Evolutionary conservation across 306 rosid genomes (phyloP).

Genomic region (Cicer pinnatifidum): DNA sequence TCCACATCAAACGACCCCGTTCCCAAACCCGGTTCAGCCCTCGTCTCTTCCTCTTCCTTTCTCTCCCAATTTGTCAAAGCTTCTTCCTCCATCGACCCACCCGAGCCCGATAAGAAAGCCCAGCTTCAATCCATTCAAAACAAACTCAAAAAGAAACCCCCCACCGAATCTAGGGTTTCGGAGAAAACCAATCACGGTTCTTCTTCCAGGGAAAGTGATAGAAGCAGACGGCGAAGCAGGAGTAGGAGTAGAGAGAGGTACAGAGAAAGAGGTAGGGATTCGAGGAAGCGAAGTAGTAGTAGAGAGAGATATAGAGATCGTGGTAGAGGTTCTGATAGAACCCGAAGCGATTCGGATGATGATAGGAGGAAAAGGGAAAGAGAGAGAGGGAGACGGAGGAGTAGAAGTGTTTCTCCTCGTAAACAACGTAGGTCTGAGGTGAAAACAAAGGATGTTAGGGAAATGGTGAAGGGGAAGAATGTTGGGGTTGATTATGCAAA

Average conservation of each 20-base stretch:
- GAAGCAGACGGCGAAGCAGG: conserved; percentile 43
- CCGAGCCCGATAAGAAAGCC: conserved; percentile 60
- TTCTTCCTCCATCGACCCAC: conserved; percentile 62
- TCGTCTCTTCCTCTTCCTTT: conserved; percentile 68
- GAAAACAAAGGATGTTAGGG: conserved; percentile 25
- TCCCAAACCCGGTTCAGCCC: conserved; percentile 55
- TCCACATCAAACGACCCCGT: conserved; percentile 52
- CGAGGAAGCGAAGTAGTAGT: conserved; percentile 61
- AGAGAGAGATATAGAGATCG: conserved; percentile 56
- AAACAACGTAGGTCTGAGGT: conserved; percentile 39
- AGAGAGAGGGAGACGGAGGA: conserved; percentile 47
- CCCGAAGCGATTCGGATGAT: conserved; percentile 37
- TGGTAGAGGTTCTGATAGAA: conserved; percentile 42
- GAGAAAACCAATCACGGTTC: conserved; percentile 45
- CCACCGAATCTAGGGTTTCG: conserved; percentile 66
- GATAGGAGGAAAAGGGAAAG: conserved; percentile 35
- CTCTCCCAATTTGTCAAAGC: conserved; percentile 82
- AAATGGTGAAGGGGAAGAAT: conserved; percentile 51
- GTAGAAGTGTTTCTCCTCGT: conserved; percentile 58
- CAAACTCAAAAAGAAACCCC: conserved; percentile 69
- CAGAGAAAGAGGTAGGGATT: conserved; percentile 40
- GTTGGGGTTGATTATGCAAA: conserved; percentile 57
- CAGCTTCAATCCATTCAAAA: conserved; percentile 69
- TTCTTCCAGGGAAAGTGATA: conserved; percentile 36
- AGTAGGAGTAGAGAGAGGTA: conserved; percentile 58